Conservation (phyloP, 2,329 filamentous ascomycete species). For the Phyllosticta citriasiana region DNA sequence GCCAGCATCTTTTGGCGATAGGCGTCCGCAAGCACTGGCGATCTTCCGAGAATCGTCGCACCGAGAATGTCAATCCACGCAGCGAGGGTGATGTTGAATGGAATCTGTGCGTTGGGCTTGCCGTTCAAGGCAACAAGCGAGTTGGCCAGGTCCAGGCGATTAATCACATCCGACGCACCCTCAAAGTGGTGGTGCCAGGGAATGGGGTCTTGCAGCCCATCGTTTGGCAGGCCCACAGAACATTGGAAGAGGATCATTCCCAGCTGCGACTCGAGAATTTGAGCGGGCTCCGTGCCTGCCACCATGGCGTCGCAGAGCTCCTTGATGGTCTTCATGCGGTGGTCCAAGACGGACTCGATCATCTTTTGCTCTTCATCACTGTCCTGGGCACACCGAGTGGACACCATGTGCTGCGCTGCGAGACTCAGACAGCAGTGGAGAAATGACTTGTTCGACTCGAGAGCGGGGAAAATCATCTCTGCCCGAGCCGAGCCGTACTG, state of each 20-base stretch:
- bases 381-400: slow-evolving; percentile 41
- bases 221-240: slow-evolving; percentile 76
- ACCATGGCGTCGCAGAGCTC: slow-evolving; percentile 75
- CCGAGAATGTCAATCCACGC: slow-evolving; percentile 97
- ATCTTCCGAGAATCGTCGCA: slow-evolving; percentile 78
- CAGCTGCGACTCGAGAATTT: slow-evolving; percentile 85
- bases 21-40: slow-evolving; percentile 84
- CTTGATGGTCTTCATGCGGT: slow-evolving; percentile 79
- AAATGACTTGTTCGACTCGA: slow-evolving; percentile 87
- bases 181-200: slow-evolving; percentile 97
- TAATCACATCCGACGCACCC: slow-evolving; percentile 73
- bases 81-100: slow-evolving; percentile 91
- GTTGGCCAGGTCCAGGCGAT: slow-evolving; percentile 70
- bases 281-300: slow-evolving; percentile 69
- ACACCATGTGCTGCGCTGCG: slow-evolving; percentile 84
- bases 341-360: slow-evolving; percentile 83
- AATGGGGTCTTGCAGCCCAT: slow-evolving; percentile 71
- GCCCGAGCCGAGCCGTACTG: slow-evolving; percentile 73
- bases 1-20: slow-evolving; percentile 85
- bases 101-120: slow-evolving; percentile 53
- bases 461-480: slow-evolving; percentile 74
- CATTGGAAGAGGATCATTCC: slow-evolving; percentile 96
- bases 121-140: slow-evolving; percentile 50
- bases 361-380: slow-evolving; percentile 60
- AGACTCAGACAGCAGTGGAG: slow-evolving; percentile 93